A percentile compares a stretch with the other conserved stretches of the same genome.
Evolutionary conservation across 306 rosid genomes (phyloP).

Genomic region (Sicyos edulis): DNA sequence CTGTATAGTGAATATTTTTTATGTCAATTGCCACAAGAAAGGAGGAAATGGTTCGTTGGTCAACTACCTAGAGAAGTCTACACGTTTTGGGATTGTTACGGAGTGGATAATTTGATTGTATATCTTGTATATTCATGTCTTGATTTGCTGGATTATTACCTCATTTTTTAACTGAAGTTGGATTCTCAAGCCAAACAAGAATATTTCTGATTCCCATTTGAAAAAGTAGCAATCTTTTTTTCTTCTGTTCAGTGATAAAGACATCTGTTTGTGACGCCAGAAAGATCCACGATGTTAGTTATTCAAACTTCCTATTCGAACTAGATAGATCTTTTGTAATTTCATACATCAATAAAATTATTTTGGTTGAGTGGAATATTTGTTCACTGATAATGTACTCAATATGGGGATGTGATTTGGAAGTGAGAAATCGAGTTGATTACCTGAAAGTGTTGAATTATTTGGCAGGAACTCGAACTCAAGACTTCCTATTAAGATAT

Average conservation of each 20-base stretch:
- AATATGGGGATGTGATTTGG: neutral
- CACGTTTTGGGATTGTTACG: neutral
- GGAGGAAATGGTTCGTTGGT: neutral
- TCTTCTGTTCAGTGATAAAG: neutral
- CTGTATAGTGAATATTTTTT: neutral
- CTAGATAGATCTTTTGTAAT: too few species aligned
- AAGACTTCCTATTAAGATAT: too few species aligned
- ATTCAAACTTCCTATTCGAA: too few species aligned
- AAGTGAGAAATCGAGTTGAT: neutral
- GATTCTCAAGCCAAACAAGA: neutral
- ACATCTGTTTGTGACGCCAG: too few species aligned
- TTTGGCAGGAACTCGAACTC: too few species aligned
- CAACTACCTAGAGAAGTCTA: neutral
- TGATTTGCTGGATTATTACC: neutral
- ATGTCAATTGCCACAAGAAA: slow-evolving; percentile 4
- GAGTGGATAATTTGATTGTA: neutral
- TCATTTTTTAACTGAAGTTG: neutral
- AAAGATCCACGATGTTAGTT: too few species aligned
- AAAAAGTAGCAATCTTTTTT: neutral
- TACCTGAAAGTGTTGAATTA: neutral
- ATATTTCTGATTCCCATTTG: neutral
- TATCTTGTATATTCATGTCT: neutral
- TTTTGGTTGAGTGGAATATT: neutral
- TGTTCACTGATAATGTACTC: neutral
- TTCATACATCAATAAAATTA: too few species aligned